These are phyloP conservation scores for Diplodia scrobiculata DNA, from an alignment of 2,329 filamentous ascomycete genomes.

Conservation along the genomic window DNA sequence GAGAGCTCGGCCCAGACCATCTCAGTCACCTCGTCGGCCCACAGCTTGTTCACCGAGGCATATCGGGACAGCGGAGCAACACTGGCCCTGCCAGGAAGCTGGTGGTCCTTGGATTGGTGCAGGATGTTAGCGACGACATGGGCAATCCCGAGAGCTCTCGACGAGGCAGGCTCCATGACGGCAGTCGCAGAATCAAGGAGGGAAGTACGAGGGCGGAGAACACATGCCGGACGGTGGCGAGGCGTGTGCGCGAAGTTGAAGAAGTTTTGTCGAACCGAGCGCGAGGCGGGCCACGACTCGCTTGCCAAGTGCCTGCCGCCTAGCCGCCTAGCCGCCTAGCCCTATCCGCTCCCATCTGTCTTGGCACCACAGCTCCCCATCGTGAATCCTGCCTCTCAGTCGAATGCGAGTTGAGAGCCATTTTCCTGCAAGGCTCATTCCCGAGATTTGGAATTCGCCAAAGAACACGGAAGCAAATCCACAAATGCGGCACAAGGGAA, in stretches of 20 bases:
- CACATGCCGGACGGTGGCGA: conserved; percentile 13
- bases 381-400: no score
- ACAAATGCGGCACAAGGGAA: no score
- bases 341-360: not conserved
- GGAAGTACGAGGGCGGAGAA: not conserved
- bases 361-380: not conserved
- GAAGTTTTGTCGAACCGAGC: conserved; percentile 10
- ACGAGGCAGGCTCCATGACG: conserved; percentile 20
- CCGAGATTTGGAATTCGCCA: no score
- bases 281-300: conserved; percentile 1
- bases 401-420: no score
- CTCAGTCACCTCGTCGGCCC: conserved; percentile 19
- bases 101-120: not conserved
- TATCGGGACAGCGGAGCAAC: not conserved
- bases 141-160: conserved; percentile 17
- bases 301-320: conserved; percentile 1
- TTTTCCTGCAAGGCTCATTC: no score
- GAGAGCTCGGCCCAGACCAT: conserved; percentile 4
- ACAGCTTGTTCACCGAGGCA: conserved; percentile 18
- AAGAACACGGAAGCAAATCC: no score
- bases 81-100: not conserved
- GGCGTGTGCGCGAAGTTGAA: conserved; percentile 7
- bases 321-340: not conserved
- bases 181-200: conserved; percentile 1
- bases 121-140: conserved; percentile 21